Percentiles rank a stretch among this genome's conserved stretches.
Evolutionary conservation across 768 basidiomycete species (phyloP).

Genomic region (Solioccasus polychromus): DNA sequence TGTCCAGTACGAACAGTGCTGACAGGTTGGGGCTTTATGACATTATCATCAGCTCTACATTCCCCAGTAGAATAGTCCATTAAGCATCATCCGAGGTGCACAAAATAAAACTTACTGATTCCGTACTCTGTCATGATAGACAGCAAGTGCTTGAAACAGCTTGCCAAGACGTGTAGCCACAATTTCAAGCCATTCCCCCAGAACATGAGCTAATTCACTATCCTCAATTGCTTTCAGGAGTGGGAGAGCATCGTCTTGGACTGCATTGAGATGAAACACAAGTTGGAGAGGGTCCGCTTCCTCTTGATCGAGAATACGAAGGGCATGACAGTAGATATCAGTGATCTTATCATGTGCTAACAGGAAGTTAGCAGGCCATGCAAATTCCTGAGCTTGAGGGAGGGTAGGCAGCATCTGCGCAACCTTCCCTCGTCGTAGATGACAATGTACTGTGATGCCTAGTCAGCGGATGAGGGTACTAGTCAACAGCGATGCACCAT

Average conservation of each 20-base stretch:
- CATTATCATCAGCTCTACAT: background rate
- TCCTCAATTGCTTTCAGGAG: background rate
- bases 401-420: background rate
- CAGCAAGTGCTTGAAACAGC: background rate
- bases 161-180: background rate
- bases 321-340: background rate
- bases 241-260: background rate
- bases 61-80: too few species aligned
- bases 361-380: background rate
- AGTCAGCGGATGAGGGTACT: too few species aligned
- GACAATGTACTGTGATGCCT: too few species aligned
- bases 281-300: background rate
- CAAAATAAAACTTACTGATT: background rate
- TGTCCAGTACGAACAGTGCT: background rate
- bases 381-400: too few species aligned
- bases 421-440: too few species aligned
- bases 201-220: background rate
- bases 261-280: background rate
- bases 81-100: background rate
- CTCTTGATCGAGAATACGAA: background rate
- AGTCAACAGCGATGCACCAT: too few species aligned
- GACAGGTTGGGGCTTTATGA: conserved; percentile 2
- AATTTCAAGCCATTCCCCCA: background rate
- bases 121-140: too few species aligned
- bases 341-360: background rate